phyloP scores from a whole-genome alignment of 257 asterid species.

The Solanum infundibuliforme region DNA sequence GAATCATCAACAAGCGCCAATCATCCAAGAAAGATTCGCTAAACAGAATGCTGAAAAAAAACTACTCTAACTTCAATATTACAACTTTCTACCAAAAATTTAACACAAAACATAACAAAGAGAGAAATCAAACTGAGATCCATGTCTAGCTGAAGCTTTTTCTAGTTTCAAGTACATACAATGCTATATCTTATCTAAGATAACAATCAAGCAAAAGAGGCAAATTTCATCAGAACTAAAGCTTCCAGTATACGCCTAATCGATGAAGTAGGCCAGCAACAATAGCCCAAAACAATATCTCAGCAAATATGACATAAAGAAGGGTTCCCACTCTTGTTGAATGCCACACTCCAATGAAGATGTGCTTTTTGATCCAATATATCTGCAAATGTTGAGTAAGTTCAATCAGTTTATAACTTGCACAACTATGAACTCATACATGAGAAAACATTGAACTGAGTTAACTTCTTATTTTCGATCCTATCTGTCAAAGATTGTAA shows the following conservation, averaged over 20 bases:
- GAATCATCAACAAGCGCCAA: too few species aligned
- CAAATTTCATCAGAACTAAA: conserved; percentile 5
- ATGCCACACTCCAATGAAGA: conserved; percentile 55
- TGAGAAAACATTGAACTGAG: neutral
- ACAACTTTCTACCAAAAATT: too few species aligned
- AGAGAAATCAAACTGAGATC: neutral
- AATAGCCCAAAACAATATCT: conserved; percentile 58
- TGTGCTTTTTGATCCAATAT: conserved; percentile 64
- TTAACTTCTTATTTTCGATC: neutral
- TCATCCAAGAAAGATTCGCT: too few species aligned
- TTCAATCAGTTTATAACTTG: neutral
- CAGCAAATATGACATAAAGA: conserved; percentile 60
- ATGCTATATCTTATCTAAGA: neutral
- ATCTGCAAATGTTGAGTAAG: conserved; percentile 21
- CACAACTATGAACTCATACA: neutral
- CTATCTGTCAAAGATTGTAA: neutral
- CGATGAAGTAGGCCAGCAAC: conserved; percentile 48
- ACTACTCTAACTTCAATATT: too few species aligned
- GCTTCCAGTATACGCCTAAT: conserved; percentile 65
- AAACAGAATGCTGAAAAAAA: too few species aligned
- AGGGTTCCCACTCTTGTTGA: conserved; percentile 53
- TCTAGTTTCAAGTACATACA: neutral
- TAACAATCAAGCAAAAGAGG: neutral
- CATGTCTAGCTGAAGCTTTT: neutral
- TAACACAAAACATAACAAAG: too few species aligned